Evolutionary conservation across 1,284 basidiomycete genomes (phyloP), one percentile per base, ranked within the genome.

Genomic region (Porogramme epimiltina): DNA sequence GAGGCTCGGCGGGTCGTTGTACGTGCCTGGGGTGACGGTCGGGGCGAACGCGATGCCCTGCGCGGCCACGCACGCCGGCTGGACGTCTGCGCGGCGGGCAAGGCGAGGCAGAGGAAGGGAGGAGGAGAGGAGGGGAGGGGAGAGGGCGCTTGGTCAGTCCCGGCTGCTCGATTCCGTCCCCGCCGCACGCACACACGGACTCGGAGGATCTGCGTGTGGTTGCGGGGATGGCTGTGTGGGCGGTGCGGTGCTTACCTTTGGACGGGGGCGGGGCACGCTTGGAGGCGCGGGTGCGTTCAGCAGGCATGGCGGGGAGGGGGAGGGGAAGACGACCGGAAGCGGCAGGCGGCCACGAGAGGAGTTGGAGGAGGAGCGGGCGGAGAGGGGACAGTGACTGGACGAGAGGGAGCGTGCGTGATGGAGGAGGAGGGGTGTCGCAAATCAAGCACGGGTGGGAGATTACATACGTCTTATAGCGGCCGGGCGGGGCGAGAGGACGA

Each of bases 1-100:
- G 20, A 64, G 55, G 26, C 67, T 61, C 38, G 66, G 65, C 16
- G 73, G 70, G 15, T 85, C 82, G 60, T 76, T 77, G 71, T 78
- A 86, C n/a, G 81, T 80, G 53, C 77, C 72, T 6, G 83, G 80
- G 1, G 84, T 83, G 55, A 85, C 63, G 52, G 78, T 81, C 51
- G 81, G 75, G 41, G 79, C 77, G 62, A 87, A 86, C 22, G 80
- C 77, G 62, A 84, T 73, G 61, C 68, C 73, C 51, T 70, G 72
- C 19, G 68, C 58, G 39, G 47, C 13, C 9, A 16, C 34, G n/a
- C 9, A 13, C 9, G 16, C 34, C 10, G 34, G 13, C 5, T 6
- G 8, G 34, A 37, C 34, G 34, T 13, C 13, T 37, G 34, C 34
- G 16, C 16, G 51, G 69, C 66, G 50, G 70, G 61, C n/a, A n/a